Base-by-base conservation (phyloP, 2,329 filamentous ascomycete genomes). In the Aspergillus fumigatus region DNA sequence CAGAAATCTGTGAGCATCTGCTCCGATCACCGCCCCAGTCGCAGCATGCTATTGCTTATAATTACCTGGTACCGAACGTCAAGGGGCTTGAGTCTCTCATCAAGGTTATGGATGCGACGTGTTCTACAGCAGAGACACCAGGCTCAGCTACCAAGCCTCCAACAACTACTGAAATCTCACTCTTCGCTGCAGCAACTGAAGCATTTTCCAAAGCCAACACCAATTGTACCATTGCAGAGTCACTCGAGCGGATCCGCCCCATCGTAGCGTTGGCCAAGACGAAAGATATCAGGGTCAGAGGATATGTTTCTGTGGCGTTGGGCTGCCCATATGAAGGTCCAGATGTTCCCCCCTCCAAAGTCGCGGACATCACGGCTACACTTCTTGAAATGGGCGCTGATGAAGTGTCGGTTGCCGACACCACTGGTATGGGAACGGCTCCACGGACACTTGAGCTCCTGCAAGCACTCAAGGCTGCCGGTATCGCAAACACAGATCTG, bases 251-350 rank as follows among this genome's bases (percentile, higher is more conserved):
- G 47, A 84, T 84, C 68, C 76, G 77, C 50, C 83, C 83, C 2
- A 81, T 87, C 50, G 80, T 87, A 59, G 65, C 79, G 3, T 71
- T 82, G 19, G 82, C 82, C 25, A 83, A 83, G 65, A 75, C 79
- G 23, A 77, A 79, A 60, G 77, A 80, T 53, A 79, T 86, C 41
- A 77, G 80, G 2, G 84, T 87, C 0, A 81, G 85, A 4, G 85
- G 84, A 10, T 88, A 88, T 68, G 84, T 88, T 48, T 87, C 82
- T 4, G 82, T 84, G 19, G 84, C 84, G 0, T 74, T 88, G 1
- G 85, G 85, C 11, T 88, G 85, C 65, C 85, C 85, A 1, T 88
- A 86, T 61, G 85, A 88, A 73, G 85, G 85, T 0, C 83, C 84
- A 0, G 78, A 86, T 54, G 82, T 85, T 1, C 75, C 82, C 40